Conservation (phyloP, 2,329 filamentous ascomycete species). For the Penicillium sp. region DNA sequence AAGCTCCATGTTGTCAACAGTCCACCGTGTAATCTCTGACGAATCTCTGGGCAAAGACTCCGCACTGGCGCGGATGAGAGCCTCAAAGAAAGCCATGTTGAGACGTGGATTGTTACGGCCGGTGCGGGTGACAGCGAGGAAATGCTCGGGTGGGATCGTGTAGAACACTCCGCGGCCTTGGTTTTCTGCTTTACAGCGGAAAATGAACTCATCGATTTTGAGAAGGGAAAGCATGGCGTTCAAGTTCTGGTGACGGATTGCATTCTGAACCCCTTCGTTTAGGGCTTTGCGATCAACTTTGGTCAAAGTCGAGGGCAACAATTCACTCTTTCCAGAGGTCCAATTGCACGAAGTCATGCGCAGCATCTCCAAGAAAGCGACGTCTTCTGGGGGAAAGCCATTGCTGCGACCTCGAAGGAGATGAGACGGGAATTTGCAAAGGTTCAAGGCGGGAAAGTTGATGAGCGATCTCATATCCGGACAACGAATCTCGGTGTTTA, state of each 20-base stretch:
- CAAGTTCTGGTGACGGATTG: slow-evolving; percentile 36
- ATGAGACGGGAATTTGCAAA: slow-evolving; percentile 29
- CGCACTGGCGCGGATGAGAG: slow-evolving; percentile 39
- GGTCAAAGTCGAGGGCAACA: neutral
- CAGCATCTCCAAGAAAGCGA: slow-evolving; percentile 39
- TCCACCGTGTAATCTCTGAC: slow-evolving; percentile 39
- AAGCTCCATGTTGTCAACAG: slow-evolving; percentile 24
- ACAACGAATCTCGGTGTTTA: slow-evolving; percentile 21
- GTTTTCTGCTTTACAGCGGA: slow-evolving; percentile 16
- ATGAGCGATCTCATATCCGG: slow-evolving; percentile 6
- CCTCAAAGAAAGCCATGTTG: slow-evolving; percentile 30
- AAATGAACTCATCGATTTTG: slow-evolving; percentile 38
- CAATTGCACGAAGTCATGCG: slow-evolving; percentile 29
- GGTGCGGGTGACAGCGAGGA: slow-evolving; percentile 30
- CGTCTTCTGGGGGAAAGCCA: slow-evolving; percentile 32
- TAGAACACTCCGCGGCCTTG: slow-evolving; percentile 16
- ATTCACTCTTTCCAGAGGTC: neutral
- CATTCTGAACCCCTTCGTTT: slow-evolving; percentile 42
- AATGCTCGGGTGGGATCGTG: slow-evolving; percentile 35
- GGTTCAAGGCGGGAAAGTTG: slow-evolving; percentile 20
- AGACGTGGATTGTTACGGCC: slow-evolving; percentile 20
- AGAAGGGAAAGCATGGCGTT: slow-evolving; percentile 37
- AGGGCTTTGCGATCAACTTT: slow-evolving; percentile 33
- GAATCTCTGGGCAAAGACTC: slow-evolving; percentile 40
- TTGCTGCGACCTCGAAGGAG: slow-evolving; percentile 30